Evolutionary conservation across 75 land plant species (phyloP), one percentile per base, ranked within the genome.

Genomic region (Larix kaempferi): DNA sequence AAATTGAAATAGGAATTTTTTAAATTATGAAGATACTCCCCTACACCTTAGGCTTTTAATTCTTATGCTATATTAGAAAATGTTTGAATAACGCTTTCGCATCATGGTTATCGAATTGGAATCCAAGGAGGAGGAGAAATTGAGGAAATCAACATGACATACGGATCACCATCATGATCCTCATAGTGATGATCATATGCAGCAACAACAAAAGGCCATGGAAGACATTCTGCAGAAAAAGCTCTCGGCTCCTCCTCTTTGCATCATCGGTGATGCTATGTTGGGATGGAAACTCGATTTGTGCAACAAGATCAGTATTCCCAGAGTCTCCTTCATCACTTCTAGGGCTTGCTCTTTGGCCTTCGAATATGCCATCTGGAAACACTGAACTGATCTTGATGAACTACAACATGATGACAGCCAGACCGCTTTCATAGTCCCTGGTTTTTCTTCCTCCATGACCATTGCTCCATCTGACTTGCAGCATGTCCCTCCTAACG

Each of bases 281-380:
- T 77, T 85, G 81, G 44, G 73, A 41, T 75, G 81, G 85, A 41
- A 62, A 19, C 5, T 25, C 2, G 74, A 54, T 2, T 44, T 66
- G 6, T 85, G 77, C 75, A 4, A n/a, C 37, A 74, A 78, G 1
- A 26, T 60, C 21, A 22, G 21, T 8, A 69, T 85, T 49, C 87
- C 90, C 0, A 61, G 54, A 0, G 79, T 81, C 23, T 60, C 71
- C 2, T 79, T 88, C 76, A 76, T 85, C 74, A 88, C 90, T 23
- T 81, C 83, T 21, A 84, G 90, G 59, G 85, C 87, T 10, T 85
- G 81, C 64, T 57, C 87, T 22, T 21, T 81, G 21, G 83, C 89
- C 3, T 52, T 84, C 60, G 84, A 87, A 60, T 73, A 82, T 39
- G 81, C 79, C 64, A 25, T 58, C 4, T 79, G 76, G 78, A 73